A percentile compares a stretch with the other conserved stretches of the same genome.
phyloP scores from a whole-genome alignment of 495 filamentous ascomycete genomes.

The Chaetomidium leptoderma region DNA sequence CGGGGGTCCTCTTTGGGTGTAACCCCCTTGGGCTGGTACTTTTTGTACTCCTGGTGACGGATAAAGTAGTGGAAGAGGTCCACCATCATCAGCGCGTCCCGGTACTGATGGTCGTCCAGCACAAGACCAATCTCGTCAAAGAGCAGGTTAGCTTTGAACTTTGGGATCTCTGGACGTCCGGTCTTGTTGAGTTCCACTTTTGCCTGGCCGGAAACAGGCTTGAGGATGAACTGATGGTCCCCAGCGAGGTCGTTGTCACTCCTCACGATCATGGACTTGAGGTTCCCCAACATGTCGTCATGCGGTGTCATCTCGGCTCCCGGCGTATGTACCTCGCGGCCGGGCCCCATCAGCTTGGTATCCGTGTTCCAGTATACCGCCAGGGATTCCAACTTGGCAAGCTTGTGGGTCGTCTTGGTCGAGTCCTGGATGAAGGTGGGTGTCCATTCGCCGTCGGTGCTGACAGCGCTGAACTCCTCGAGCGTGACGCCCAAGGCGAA shows the following conservation, averaged over 20 bases:
- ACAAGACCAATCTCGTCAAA: constrained; percentile 97
- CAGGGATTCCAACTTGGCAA: constrained; percentile 79
- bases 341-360: constrained; percentile 71
- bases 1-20: constrained; percentile 83
- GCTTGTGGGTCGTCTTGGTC: constrained; percentile 77
- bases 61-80: constrained; percentile 98
- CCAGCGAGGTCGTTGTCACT: constrained; percentile 48
- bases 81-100: constrained; percentile 94
- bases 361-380: constrained; percentile 98
- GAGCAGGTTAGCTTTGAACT: constrained; percentile 82
- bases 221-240: constrained; percentile 87
- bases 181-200: constrained; percentile 92
- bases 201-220: constrained; percentile 87
- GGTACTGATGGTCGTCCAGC: constrained; percentile 92
- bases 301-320: constrained; percentile 49
- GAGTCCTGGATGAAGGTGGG: constrained; percentile 92
- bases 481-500: constrained; percentile 89
- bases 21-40: constrained; percentile 76
- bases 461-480: constrained; percentile 92
- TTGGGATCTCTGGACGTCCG: constrained; percentile 70
- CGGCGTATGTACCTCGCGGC: constrained; percentile 62
- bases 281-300: constrained; percentile 66
- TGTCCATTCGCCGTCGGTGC: constrained; percentile 88
- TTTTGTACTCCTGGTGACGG: constrained; percentile 95
- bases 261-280: constrained; percentile 71